These are phyloP conservation scores for Chalciporus piperatus DNA, from an alignment of 768 basidiomycete species.

Conservation along the genomic window DNA sequence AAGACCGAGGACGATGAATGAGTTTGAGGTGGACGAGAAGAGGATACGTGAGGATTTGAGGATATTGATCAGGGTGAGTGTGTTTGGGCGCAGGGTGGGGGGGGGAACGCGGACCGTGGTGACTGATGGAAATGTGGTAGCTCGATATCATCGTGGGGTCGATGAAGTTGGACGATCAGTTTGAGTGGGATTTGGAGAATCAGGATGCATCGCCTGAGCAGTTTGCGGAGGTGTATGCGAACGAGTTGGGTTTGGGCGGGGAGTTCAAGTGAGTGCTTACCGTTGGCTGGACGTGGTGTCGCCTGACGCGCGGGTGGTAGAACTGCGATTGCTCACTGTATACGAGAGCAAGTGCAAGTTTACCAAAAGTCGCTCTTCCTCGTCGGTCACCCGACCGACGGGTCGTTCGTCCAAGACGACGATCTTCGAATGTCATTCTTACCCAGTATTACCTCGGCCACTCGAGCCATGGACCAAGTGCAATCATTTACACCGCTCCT, in stretches of 20 bases:
- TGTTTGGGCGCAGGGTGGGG: not conserved
- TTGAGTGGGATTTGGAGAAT: conserved; percentile 96
- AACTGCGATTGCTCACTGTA: conserved; percentile 92
- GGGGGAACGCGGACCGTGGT: not conserved
- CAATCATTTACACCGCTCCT: conserved; percentile 84
- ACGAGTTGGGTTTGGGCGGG: conserved; percentile 84
- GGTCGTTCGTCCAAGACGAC: conserved; percentile 77
- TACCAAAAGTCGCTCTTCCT: conserved; percentile 92
- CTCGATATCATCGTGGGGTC: conserved; percentile 93
- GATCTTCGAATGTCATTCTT: conserved; percentile 89
- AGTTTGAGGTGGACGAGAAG: conserved; percentile 64
- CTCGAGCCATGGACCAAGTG: conserved; percentile 77
- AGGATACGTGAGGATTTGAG: conserved; percentile 81
- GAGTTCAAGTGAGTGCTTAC: conserved; percentile 78
- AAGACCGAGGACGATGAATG: conserved; percentile 52
- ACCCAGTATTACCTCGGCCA: conserved; percentile 68
- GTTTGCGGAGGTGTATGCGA: conserved; percentile 83
- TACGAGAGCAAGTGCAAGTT: conserved; percentile 90
- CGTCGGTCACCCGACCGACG: conserved; percentile 83
- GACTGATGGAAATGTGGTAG: conserved; percentile 38
- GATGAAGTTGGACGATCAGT: conserved; percentile 92
- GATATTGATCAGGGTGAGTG: conserved; percentile 87
- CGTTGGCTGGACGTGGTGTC: not conserved
- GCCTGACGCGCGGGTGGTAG: conserved; percentile 36
- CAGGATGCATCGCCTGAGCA: conserved; percentile 80